Evolutionary conservation across 2,329 filamentous ascomycete species (phyloP).

Genomic region (Arachnomyces sp.): DNA sequence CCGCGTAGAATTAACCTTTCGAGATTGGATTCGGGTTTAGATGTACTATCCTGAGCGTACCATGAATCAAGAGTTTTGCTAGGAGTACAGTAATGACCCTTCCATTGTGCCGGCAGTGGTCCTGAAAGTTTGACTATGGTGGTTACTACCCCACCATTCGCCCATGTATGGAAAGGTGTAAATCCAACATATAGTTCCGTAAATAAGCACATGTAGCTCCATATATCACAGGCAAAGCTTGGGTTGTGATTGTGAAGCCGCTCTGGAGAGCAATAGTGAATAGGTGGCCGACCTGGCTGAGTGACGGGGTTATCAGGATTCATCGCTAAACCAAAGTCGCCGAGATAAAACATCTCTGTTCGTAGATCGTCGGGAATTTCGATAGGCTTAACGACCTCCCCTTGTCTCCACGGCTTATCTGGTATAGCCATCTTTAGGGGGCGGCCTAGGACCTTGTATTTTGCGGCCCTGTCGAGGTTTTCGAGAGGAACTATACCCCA

Average conservation of each 20-base stretch:
- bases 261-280: constrained; percentile 10
- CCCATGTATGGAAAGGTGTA: constrained; percentile 4
- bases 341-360: constrained; percentile 9
- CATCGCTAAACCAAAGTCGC: constrained; percentile 10
- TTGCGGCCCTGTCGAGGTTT: constrained; percentile 5
- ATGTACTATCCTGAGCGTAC: constrained; percentile 2
- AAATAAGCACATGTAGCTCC: constrained; percentile 13
- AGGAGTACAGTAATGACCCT: constrained; percentile 1
- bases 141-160: constrained; percentile 1
- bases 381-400: constrained; percentile 6
- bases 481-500: constrained; percentile 8
- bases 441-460: constrained; percentile 7
- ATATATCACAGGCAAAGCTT: constrained; percentile 13
- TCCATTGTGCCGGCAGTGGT: constrained; percentile 2
- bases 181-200: constrained; percentile 8
- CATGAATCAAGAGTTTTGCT: constrained; percentile 1
- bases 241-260: constrained; percentile 6
- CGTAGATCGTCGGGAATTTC: constrained; percentile 5
- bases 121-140: constrained; percentile 1
- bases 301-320: constrained; percentile 1
- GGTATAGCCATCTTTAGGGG: constrained; percentile 4
- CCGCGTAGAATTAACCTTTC: background rate
- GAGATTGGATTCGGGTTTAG: background rate
- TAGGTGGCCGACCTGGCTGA: constrained; percentile 5
- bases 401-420: constrained; percentile 3